Evolutionary conservation across 176 grass and related monocot species (phyloP).

Genomic region (Oryza australiensis): DNA sequence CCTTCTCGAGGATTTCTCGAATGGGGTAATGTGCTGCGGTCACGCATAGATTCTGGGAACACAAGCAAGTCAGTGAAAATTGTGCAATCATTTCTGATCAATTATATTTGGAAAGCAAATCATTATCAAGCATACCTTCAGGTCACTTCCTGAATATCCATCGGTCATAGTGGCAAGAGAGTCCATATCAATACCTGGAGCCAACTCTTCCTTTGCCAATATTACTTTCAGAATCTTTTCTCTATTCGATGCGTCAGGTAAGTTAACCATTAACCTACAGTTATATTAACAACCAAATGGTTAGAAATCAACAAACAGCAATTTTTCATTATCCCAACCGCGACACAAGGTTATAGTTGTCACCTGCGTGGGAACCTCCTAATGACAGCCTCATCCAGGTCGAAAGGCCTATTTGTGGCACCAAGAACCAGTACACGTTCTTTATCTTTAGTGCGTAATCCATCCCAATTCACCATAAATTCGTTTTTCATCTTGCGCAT

Average conservation of each 20-base stretch:
- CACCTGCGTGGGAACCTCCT: conserved; percentile 98
- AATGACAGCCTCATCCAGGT: conserved; percentile 99
- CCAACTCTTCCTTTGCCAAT: conserved; percentile 92
- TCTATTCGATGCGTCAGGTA: conserved; percentile 91
- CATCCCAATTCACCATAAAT: conserved; percentile 99
- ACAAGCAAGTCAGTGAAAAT: conserved; percentile 31
- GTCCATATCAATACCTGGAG: conserved; percentile 63
- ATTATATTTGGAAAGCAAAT: conserved; percentile 21
- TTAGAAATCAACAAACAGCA: conserved; percentile 12
- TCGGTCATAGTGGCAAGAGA: conserved; percentile 91
- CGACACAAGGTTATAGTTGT: background rate
- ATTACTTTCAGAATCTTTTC: conserved; percentile 97
- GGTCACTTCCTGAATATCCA: conserved; percentile 98
- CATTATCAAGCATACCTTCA: conserved; percentile 69
- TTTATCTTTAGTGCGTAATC: conserved; percentile 94
- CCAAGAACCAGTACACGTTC: conserved; percentile 97
- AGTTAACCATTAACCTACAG: conserved; percentile 99
- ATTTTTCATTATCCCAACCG: background rate
- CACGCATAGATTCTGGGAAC: conserved; percentile 87
- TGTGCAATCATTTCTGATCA: background rate
- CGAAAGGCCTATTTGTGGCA: conserved; percentile 98
- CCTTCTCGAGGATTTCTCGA: conserved; percentile 96
- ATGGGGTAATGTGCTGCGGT: conserved; percentile 96
- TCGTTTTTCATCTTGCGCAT: conserved; percentile 99
- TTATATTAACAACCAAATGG: conserved; percentile 20